These are phyloP conservation scores for Earliella scabrosa DNA, from an alignment of 1,284 basidiomycete species.

Conservation along the genomic window DNA sequence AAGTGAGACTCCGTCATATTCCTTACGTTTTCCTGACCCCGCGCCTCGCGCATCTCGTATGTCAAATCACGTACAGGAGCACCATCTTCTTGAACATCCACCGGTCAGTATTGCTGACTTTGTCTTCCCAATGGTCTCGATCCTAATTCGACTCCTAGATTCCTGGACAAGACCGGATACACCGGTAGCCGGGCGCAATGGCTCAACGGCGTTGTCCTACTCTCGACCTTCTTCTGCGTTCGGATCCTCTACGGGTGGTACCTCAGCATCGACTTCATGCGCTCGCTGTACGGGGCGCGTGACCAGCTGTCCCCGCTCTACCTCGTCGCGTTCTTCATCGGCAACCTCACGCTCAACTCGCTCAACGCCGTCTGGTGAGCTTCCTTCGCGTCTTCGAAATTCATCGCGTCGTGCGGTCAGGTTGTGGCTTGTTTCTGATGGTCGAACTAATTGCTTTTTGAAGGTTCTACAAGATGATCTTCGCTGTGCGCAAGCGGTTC, in stretches of 20 bases:
- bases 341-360: conserved; percentile 63
- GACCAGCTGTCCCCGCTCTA: conserved; percentile 52
- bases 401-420: neutral
- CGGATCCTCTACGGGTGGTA: conserved; percentile 69
- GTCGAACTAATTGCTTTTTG: neutral
- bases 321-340: conserved; percentile 51
- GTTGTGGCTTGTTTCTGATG: too few relatives aligned
- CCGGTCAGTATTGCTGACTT: conserved; percentile 63
- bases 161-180: conserved; percentile 72
- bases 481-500: conserved; percentile 60
- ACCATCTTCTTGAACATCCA: conserved; percentile 81
- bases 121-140: neutral
- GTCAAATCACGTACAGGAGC: conserved; percentile 51
- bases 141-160: conserved; percentile 39
- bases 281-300: conserved; percentile 53
- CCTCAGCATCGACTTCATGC: conserved; percentile 68
- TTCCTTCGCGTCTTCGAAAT: neutral
- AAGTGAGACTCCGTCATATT: conserved; percentile 29
- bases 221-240: conserved; percentile 63
- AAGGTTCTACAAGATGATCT: conserved; percentile 74
- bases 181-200: conserved; percentile 70
- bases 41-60: neutral
- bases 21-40: neutral
- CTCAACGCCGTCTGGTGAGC: conserved; percentile 76
- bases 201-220: conserved; percentile 67